Evolutionary conservation across 2,329 filamentous ascomycete species (phyloP), one percentile per base, ranked within the genome.

Genomic region (Aspergillus transmontanensis): DNA sequence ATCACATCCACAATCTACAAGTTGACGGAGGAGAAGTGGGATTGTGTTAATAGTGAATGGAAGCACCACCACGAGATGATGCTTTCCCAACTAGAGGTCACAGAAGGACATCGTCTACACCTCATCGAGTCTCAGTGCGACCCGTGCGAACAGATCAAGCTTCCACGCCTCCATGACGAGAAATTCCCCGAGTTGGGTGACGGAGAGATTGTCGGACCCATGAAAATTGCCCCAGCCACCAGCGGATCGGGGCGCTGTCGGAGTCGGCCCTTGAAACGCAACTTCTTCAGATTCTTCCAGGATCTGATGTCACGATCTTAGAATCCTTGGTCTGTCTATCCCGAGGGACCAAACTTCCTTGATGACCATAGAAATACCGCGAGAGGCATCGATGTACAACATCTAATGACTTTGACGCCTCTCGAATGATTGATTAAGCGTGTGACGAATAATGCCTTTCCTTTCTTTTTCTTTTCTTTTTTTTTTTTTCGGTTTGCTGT

Each of bases 101-200:
- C 67, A 26, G 74, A 76, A 21, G 76, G 74, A 2, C 75, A 77
- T 26, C 72, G 75, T 67, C 74, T 79, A 65, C 76, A 67, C 59
- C 71, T 78, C 69, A 74, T 73, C 71, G 73, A 77, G 41, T 78
- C 76, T 1, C 77, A 78, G 61, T 68, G 75, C 53, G 73, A 75
- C 69, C 78, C 70, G 83, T 89, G 61, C 77, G 84, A 76, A 80
- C 83, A 73, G 85, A 66, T 80, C 64, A 78, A 78, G 28, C 72
- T 82, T 11, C 80, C 80, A 19, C 71, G 75, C 41, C 73, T 81
- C 28, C 75, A 81, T 61, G 78, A 81, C 66, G 90, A 91, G 73
- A 97, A 97, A 77, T 97, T 97, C 72, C 93, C 93, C 28, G 88
- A 90, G 70, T 86, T 94, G 36, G 93, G 93, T 58, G 93, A 97